These are phyloP conservation scores for Trichophyton benhamiae DNA, from an alignment of 2,329 filamentous ascomycete species.

Conservation along the genomic window DNA sequence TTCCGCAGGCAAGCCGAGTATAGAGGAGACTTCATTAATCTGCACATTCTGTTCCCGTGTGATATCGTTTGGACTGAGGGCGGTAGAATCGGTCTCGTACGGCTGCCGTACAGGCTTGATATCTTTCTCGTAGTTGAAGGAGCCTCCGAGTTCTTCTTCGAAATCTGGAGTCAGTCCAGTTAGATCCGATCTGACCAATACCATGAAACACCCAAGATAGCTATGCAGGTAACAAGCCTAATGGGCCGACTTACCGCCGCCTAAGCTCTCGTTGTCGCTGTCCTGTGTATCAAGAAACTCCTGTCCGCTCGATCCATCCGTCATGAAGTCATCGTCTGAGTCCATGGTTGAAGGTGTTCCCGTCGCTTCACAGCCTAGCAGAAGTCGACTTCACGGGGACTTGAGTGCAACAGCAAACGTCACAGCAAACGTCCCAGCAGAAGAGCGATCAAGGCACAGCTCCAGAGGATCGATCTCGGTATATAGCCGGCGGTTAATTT, in stretches of 20 bases:
- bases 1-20: slow-evolving; percentile 78
- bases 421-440: too few relatives aligned
- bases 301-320: slow-evolving; percentile 61
- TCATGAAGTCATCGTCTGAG: slow-evolving; percentile 91
- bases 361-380: not conserved
- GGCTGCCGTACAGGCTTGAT: slow-evolving; percentile 58
- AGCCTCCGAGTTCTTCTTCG: slow-evolving; percentile 46
- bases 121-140: slow-evolving; percentile 57
- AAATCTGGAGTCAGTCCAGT: slow-evolving; percentile 33
- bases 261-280: slow-evolving; percentile 54
- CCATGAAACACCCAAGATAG: not conserved
- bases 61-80: slow-evolving; percentile 69
- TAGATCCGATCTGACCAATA: not conserved
- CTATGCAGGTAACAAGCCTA: not conserved
- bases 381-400: not conserved
- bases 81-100: slow-evolving; percentile 75
- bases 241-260: slow-evolving; percentile 24
- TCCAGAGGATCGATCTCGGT: not conserved
- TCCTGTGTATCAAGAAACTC: slow-evolving; percentile 53
- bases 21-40: slow-evolving; percentile 79
- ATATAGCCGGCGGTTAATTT: not conserved
- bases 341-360: slow-evolving; percentile 57
- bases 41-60: slow-evolving; percentile 74
- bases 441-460: not conserved
- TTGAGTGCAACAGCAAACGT: too few relatives aligned